Evolutionary conservation across 2,329 filamentous ascomycete genomes (phyloP).

Genomic region (Phialophora chinensis): DNA sequence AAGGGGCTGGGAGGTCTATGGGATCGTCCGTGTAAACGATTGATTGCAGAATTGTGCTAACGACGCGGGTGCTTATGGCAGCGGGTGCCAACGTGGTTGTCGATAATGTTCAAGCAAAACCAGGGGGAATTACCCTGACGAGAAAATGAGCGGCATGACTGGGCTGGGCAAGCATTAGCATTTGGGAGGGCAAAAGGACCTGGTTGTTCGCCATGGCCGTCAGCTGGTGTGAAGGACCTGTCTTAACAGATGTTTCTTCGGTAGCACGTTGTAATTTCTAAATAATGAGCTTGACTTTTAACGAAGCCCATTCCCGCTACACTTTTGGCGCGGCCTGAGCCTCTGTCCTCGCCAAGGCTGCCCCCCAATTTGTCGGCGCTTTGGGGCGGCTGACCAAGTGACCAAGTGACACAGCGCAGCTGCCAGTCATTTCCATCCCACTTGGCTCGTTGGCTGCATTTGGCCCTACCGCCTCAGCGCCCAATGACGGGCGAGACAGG

Average conservation of each 20-base stretch:
- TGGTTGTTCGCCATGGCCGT: neutral
- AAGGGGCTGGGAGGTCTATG: neutral
- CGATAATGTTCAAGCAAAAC: constrained; percentile 3
- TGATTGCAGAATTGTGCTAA: neutral
- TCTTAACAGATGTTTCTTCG: neutral
- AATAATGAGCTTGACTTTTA: neutral
- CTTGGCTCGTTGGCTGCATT: constrained; percentile 2
- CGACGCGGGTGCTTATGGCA: neutral
- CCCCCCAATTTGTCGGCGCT: constrained; percentile 3
- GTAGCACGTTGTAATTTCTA: constrained; percentile 1
- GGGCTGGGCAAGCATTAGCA: constrained; percentile 11
- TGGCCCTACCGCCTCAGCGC: constrained; percentile 4
- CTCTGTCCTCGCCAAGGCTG: neutral
- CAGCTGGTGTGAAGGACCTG: constrained; percentile 1
- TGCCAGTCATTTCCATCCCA: constrained; percentile 21
- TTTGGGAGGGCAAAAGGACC: constrained; percentile 4
- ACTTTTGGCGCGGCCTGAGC: neutral
- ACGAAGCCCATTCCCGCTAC: neutral
- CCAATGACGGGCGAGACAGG: constrained; percentile 13
- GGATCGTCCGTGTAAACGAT: neutral
- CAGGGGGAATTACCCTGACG: neutral
- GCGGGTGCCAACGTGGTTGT: neutral
- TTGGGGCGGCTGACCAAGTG: neutral
- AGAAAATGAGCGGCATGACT: constrained; percentile 17
- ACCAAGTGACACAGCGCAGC: constrained; percentile 7